Conservation (phyloP, 176 grass and related monocot species). For the Musa acuminata region DNA sequence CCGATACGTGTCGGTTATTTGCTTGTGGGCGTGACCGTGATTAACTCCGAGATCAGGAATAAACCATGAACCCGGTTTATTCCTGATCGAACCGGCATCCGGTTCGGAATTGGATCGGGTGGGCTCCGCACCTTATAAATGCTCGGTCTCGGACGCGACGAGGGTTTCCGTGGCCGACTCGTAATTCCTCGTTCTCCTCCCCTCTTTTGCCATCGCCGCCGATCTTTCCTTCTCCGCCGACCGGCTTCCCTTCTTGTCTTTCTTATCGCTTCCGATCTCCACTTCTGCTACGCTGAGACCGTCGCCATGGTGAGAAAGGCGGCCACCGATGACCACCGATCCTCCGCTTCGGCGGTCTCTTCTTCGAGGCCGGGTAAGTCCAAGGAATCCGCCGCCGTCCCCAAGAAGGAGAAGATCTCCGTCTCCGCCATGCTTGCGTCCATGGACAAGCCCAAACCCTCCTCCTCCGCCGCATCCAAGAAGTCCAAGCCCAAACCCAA, state of each 20-base stretch:
- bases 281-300: constrained; percentile 8
- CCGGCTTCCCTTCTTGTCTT: not conserved
- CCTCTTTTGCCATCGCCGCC: not conserved
- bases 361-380: not conserved
- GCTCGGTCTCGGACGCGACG: no score
- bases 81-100: no score
- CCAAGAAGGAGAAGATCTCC: constrained; percentile 55
- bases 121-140: no score
- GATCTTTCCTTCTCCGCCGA: not conserved
- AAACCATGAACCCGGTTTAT: no score
- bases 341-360: not conserved
- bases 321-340: constrained; percentile 8
- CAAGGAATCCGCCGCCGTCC: constrained; percentile 19
- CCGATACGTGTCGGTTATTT: no score
- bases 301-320: constrained; percentile 60
- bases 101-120: no score
- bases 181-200: not conserved
- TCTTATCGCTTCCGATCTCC: not conserved
- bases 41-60: no score
- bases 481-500: constrained; percentile 40
- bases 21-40: no score
- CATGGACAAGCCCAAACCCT: constrained; percentile 49
- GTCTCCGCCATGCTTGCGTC: constrained; percentile 91
- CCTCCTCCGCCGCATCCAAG: constrained; percentile 12
- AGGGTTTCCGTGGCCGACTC: not conserved